Base-by-base conservation (phyloP, 2,329 filamentous ascomycete genomes). In the Calonectria pauciramosa region DNA sequence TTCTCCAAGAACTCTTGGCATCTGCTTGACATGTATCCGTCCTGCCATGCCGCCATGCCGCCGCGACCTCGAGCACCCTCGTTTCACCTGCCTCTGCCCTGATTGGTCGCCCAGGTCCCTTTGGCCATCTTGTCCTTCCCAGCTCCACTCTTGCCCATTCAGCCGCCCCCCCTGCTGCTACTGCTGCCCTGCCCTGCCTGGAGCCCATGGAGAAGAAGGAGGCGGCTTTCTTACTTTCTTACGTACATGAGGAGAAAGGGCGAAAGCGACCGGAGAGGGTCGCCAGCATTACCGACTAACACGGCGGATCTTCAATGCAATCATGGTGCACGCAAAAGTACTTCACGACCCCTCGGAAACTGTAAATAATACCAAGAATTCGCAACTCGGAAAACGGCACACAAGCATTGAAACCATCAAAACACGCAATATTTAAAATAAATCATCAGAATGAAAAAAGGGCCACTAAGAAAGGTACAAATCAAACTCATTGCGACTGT, bases 261-360 rank as follows among this genome's bases (percentile, higher is more conserved):
- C 10, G 20, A 28, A 23, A 10, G 26, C 16, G 51, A 32, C 41
- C 49, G 16, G 30, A 20, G n/a, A 34, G 54, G 49, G 23, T 18
- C 13, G 49, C 49, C 49, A 44, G 41, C 11, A 52, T 59, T 59
- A 10, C 54, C 54, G 54, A 59, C 54, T 59, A 59, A 59, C 54
- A 59, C 54, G 20, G n/a, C 54, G n/a, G 54, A 59, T 59, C n/a
- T 16, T 59, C 54, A 59, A 59, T 59, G 54, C 54, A 59, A 34
- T 36, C 54, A 59, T 36, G 54, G 32, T n/a, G 54, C 30, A 34
- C 11, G 34, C 41, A 44, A 41, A 41, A 41, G 7, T 41, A 44
- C 16, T 36, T 36, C 20, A 26, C 20, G 54, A 59, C 32, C 54
- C 54, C 54, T 18, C 30, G n/a, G 26, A 59, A 59, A 59, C 32